phyloP scores from a whole-genome alignment of 2,329 filamentous ascomycete species.

The Monilinia fructigena region DNA sequence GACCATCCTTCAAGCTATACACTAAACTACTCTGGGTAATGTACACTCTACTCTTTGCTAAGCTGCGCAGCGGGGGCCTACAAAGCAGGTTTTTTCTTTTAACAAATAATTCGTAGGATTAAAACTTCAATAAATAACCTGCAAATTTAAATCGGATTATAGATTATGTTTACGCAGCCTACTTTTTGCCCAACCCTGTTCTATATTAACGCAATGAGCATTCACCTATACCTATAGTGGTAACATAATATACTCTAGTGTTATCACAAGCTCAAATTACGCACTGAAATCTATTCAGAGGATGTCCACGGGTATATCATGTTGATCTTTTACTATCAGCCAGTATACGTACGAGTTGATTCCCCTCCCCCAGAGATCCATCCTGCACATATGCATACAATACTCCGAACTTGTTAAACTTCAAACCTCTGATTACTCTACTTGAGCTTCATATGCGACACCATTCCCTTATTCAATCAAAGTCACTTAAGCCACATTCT shows the following conservation, averaged over 20 bases:
- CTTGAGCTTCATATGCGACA: background rate
- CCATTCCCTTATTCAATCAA: background rate
- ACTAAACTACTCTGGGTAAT: no score
- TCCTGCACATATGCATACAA: background rate
- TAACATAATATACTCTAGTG: background rate
- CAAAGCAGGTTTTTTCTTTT: no score
- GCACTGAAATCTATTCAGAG: constrained; percentile 2
- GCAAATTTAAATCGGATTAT: no score
- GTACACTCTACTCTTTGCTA: no score
- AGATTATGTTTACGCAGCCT: no score
- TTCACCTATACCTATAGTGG: background rate
- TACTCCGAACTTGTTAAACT: background rate
- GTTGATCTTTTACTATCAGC: background rate
- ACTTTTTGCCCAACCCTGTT: no score
- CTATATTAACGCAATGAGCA: background rate
- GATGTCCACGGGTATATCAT: background rate
- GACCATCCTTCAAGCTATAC: no score
- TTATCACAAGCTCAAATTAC: background rate
- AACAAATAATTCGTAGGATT: no score
- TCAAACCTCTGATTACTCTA: background rate
- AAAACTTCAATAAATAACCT: no score
- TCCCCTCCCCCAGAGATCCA: background rate
- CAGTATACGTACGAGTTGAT: background rate
- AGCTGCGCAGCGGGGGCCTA: no score
- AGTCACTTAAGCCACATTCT: background rate